Percentiles rank a stretch among this genome's conserved stretches.
phyloP scores from a whole-genome alignment of 139 green algal species.

The Marvania coccoides region DNA sequence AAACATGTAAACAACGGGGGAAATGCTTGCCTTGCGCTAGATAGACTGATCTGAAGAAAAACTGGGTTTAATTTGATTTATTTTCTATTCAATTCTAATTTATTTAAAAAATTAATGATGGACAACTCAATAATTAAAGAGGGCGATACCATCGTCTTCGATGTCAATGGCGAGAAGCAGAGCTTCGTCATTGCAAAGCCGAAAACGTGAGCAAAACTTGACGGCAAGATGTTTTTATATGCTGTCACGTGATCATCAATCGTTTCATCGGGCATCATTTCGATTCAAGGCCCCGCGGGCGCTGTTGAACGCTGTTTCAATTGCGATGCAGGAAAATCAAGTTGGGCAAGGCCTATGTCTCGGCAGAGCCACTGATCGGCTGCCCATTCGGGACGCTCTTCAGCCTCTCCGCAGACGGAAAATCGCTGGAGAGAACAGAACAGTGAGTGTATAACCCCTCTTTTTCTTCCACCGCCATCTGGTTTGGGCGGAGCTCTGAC shows the following conservation, averaged over 20 bases:
- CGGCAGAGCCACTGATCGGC: constrained; percentile 40
- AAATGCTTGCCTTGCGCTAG: too few species aligned
- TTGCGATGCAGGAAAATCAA: constrained; percentile 47
- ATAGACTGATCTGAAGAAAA: too few species aligned
- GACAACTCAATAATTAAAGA: constrained; percentile 13
- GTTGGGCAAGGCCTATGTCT: constrained; percentile 28
- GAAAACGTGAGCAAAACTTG: constrained; percentile 13
- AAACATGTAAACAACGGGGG: too few species aligned
- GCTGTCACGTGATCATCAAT: not conserved
- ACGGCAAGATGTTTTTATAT: not conserved
- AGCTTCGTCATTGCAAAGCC: constrained; percentile 28
- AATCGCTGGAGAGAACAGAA: not conserved
- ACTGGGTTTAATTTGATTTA: too few species aligned
- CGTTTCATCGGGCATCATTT: not conserved
- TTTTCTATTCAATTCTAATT: too few species aligned
- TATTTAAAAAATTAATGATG: not conserved
- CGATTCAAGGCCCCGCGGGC: not conserved
- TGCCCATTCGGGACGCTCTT: constrained; percentile 54
- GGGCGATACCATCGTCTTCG: constrained; percentile 52
- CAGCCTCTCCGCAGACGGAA: constrained; percentile 18
- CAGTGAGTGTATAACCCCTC: not conserved
- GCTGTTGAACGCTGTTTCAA: not conserved
- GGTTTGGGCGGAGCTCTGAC: too few species aligned
- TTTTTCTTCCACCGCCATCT: not conserved
- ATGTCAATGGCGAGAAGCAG: constrained; percentile 58